Conservation (phyloP, 768 basidiomycete species). For the Termitomyces sp. region DNA sequence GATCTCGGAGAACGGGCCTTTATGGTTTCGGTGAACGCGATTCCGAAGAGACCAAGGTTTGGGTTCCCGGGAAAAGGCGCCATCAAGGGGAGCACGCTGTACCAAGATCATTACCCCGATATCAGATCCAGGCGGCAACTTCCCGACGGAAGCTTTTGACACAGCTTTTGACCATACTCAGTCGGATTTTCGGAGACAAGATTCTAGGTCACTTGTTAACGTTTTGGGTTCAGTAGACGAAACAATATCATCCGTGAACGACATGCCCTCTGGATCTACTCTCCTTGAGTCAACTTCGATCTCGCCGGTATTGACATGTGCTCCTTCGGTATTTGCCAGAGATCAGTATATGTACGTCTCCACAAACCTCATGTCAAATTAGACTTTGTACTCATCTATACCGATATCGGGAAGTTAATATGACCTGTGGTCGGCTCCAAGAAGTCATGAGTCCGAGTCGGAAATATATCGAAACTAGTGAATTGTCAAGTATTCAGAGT, state of each 20-base stretch:
- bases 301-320: neutral
- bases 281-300: neutral
- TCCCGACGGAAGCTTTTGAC: conserved; percentile 2
- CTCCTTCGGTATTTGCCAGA: conserved; percentile 7
- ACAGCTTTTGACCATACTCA: neutral
- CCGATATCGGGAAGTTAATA: neutral
- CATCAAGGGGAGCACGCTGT: conserved; percentile 7
- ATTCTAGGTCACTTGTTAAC: neutral
- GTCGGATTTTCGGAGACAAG: neutral
- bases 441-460: conserved; percentile 5
- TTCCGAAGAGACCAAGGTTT: conserved; percentile 11
- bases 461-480: neutral
- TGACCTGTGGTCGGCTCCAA: neutral
- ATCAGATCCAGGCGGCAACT: conserved; percentile 9
- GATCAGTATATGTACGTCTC: neutral
- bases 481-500: neutral
- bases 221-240: neutral
- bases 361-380: neutral
- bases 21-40: conserved; percentile 11
- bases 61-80: conserved; percentile 20
- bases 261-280: neutral
- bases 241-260: neutral
- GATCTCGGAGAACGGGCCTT: conserved; percentile 8
- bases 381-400: neutral
- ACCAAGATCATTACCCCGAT: conserved; percentile 1